Base-by-base conservation (phyloP, 306 rosid genomes). In the Adenanthera pavonina region DNA sequence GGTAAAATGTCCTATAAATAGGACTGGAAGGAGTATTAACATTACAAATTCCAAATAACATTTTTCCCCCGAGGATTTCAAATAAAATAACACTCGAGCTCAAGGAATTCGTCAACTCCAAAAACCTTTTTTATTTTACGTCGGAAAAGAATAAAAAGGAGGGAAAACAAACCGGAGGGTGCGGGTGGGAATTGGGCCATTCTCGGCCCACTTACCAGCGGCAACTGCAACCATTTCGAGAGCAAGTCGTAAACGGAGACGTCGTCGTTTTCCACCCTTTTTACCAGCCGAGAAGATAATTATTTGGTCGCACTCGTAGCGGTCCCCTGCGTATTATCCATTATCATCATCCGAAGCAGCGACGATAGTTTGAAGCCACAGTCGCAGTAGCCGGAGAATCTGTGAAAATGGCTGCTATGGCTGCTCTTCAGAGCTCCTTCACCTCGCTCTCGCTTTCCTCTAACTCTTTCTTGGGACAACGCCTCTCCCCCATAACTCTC, bases 391-490 rank as follows among this genome's bases (percentile, higher is more conserved):
- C 17, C 8, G 53, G 35, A 25, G 20, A 67, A 67, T 49, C 92
- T 68, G 76, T 35, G 82, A 82, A 60, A 80, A 92, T 92, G 94
- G 97, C 94, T 83, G 92, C 98, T 89, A 92, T 93, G 97, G 96
- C 91, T 83, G 88, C 94, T 79, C 94, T 94, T 73, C 98, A 92
- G 81, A 86, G 87, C 88, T 89, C 98, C 56, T 83, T 94, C 87
- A 80, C 89, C 69, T 88, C 94, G 15, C 92, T 94, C 30, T 94
- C 95, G 11, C 87, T 94, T 67, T 88, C 94, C 41, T 89, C 94
- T 34, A 92, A 89, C 87, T 87, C 96, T 40, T 95, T 95, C 90
- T 81, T 93, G 30, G 99, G 99, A 3, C 98, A 93, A 20, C 91
- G 89, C 53, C 89, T 93, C 82, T 62, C 94, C 7, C 87, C 90